Evolutionary conservation across 2,329 filamentous ascomycete genomes (phyloP).

Genomic region (Paracoccidioides lutzii): DNA sequence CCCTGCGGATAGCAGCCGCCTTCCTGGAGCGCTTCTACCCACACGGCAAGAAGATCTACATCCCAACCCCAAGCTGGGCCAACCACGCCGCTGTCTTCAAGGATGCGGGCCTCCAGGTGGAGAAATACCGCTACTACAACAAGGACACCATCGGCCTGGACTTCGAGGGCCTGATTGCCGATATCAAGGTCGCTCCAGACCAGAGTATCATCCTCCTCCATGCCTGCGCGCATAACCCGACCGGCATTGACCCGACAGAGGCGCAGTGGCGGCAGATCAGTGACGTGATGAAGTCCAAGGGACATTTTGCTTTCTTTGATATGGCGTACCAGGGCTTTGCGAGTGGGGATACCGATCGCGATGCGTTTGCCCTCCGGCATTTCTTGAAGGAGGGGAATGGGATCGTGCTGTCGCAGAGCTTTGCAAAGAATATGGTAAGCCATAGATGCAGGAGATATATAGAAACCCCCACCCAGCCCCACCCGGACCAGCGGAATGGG

Average conservation of each 20-base stretch:
- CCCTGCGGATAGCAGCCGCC: conserved; percentile 82
- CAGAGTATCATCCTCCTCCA: conserved; percentile 87
- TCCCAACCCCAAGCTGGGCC: conserved; percentile 91
- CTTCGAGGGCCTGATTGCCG: conserved; percentile 82
- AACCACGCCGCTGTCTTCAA: conserved; percentile 96
- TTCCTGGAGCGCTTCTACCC: conserved; percentile 91
- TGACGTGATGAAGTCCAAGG: conserved; percentile 68
- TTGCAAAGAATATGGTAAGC: conserved; percentile 96
- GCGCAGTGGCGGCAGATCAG: conserved; percentile 91
- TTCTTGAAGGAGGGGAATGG: conserved; percentile 89
- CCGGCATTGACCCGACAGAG: conserved; percentile 81
- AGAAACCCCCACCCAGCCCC: background rate
- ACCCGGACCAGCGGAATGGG: background rate
- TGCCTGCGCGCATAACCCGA: conserved; percentile 96
- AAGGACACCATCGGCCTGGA: conserved; percentile 96
- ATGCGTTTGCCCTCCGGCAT: conserved; percentile 85
- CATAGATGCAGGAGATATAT: background rate
- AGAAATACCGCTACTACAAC: conserved; percentile 98
- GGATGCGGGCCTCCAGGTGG: conserved; percentile 79
- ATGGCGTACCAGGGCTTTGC: conserved; percentile 99
- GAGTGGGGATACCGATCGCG: conserved; percentile 77
- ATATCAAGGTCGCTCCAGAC: conserved; percentile 78
- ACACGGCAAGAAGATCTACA: conserved; percentile 86
- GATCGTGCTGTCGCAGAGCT: conserved; percentile 78
- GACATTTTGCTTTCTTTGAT: conserved; percentile 94